These are phyloP conservation scores for Centrapalus pauciflorus DNA, from an alignment of 129 eudicot genomes.

Conservation along the genomic window DNA sequence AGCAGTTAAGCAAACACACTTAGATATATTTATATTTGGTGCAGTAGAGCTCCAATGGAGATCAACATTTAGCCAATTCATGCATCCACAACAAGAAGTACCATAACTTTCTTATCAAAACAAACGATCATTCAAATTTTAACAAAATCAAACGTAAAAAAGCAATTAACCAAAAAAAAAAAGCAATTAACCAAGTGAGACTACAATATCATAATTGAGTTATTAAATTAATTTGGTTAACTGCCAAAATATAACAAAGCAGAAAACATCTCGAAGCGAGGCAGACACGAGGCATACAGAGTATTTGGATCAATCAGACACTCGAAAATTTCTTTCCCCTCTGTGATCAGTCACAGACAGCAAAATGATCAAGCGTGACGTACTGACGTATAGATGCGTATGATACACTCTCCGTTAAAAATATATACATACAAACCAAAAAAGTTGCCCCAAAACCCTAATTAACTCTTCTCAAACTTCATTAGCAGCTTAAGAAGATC, in stretches of 20 bases:
- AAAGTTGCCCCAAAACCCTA: background rate
- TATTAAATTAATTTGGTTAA: background rate
- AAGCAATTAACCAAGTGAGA: background rate
- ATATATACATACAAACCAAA: background rate
- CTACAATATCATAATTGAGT: background rate
- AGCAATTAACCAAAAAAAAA: background rate
- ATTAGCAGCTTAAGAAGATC: background rate
- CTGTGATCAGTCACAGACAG: background rate
- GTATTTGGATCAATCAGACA: background rate
- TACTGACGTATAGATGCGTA: background rate
- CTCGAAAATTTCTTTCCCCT: background rate
- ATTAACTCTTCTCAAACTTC: background rate
- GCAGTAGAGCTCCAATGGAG: background rate
- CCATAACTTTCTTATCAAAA: background rate
- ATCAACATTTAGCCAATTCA: background rate
- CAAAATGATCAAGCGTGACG: background rate
- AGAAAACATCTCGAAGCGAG: background rate
- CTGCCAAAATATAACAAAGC: background rate
- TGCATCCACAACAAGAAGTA: no score
- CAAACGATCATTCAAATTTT: background rate
- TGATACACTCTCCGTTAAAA: background rate
- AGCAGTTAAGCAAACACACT: background rate
- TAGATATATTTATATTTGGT: background rate
- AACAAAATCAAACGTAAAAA: background rate
- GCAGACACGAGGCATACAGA: background rate